Evolutionary conservation across 139 green algal species (phyloP), one percentile per base, ranked within the genome.

Genomic region (Asterochloris sp.): DNA sequence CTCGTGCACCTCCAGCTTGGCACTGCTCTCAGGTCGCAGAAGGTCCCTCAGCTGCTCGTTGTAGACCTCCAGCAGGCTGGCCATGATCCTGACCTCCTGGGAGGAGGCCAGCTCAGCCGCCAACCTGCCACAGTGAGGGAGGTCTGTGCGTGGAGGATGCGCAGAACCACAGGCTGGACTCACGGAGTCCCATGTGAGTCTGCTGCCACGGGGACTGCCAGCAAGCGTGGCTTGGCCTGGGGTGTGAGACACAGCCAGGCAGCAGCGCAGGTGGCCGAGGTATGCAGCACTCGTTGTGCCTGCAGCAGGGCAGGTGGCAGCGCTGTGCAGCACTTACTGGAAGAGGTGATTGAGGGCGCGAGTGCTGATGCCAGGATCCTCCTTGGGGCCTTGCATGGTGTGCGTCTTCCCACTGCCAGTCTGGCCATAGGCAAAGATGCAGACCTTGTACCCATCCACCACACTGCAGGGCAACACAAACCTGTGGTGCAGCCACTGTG

Each of bases 41-140:
- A 95, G 87, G 79, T 96, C 92, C 69, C 92, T 94, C 60, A 95
- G 92, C 10, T 92, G 81, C 89, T 94, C 92, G 73, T 94, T 94
- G 87, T 94, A 95, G 4, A 54, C 38, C 38, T 54, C 38, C 38
- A 54, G 38, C 38, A 54, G 38, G 78, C 69, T 90, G 8, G 4
- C 21, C 16, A 97, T 54, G 38, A 54, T 54, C 38, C 38, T 54
- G 38, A 54, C 38, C 38, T 54, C 38, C 38, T 54, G 38, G 38
- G 38, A 54, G 38, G 38, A 54, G 6, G 38, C 38, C 38, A 54
- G 38, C 38, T 54, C 38, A 54, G 38, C 38, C 38, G 38, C 38
- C 38, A 54, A 6, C 38, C 38, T 54, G 38, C 4, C 38, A 54
- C 4, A 2, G 6, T 10, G 38, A 54, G 38, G 38, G 38, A 54